A percentile compares a stretch with the other conserved stretches of the same genome.
Evolutionary conservation across 306 rosid genomes (phyloP).

Genomic region (Prinsepia uniflora): DNA sequence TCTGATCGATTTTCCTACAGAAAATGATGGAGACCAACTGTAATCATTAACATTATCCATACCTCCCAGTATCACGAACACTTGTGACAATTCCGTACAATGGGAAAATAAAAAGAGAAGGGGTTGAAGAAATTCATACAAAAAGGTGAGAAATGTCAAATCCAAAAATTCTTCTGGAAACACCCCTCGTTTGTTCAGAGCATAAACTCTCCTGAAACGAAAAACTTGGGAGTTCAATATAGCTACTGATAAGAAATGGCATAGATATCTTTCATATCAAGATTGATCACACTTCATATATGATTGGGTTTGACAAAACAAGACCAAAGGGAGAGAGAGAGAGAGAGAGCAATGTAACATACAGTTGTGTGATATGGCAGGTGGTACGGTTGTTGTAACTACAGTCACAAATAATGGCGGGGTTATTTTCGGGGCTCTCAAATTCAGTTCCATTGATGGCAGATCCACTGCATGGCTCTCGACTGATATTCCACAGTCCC

Average conservation of each 20-base stretch:
- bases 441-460: background rate
- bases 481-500: constrained; percentile 24
- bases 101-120: background rate
- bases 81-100: background rate
- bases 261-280: background rate
- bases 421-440: background rate
- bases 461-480: constrained; percentile 31
- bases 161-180: constrained; percentile 21
- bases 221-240: background rate
- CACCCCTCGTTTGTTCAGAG: background rate
- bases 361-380: constrained; percentile 32
- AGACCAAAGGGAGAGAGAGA: too few species aligned
- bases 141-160: constrained; percentile 9
- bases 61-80: background rate
- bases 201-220: constrained; percentile 25
- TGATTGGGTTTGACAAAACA: too few species aligned
- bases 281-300: too few species aligned
- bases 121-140: constrained; percentile 14
- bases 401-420: constrained; percentile 21
- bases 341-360: background rate
- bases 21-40: background rate
- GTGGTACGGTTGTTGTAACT: background rate
- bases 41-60: too few species aligned
- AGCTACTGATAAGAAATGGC: background rate
- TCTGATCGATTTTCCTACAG: constrained; percentile 23